A percentile compares a stretch with the other conserved stretches of the same genome.
Evolutionary conservation across 257 asterid genomes (phyloP).

Genomic region (Cordia subcordata): DNA sequence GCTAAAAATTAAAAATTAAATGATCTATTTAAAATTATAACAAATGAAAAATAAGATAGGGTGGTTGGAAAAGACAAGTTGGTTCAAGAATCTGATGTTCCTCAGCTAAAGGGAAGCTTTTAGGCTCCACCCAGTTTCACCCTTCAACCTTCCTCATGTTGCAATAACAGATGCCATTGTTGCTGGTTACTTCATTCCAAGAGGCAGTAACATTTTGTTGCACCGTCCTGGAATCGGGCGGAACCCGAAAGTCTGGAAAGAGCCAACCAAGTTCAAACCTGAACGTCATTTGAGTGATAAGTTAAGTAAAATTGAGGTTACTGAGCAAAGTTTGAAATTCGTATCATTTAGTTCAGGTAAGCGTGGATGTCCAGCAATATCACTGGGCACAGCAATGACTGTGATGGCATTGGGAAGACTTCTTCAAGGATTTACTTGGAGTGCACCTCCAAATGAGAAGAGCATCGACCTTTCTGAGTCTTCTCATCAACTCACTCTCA

Average conservation of each 20-base stretch:
- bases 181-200: conserved; percentile 9
- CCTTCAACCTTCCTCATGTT: conserved; percentile 5
- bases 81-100: too few species aligned
- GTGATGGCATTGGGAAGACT: conserved; percentile 8
- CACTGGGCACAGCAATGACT: not conserved
- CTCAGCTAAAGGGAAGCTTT: conserved; percentile 4
- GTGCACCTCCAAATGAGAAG: not conserved
- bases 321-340: conserved; percentile 4
- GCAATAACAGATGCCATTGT: not conserved
- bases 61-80: too few species aligned
- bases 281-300: not conserved
- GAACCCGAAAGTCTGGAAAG: conserved; percentile 5
- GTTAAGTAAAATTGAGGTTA: not conserved
- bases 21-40: too few species aligned
- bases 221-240: not conserved
- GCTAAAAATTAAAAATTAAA: too few species aligned
- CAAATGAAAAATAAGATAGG: too few species aligned
- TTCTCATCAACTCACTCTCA: not conserved
- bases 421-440: conserved; percentile 5
- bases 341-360: not conserved
- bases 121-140: conserved; percentile 6
- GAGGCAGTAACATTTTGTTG: conserved; percentile 2
- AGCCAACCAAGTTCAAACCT: conserved; percentile 1
- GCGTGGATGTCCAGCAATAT: not conserved
- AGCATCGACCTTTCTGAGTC: conserved; percentile 1